phyloP scores from a whole-genome alignment of 176 grass and related monocot genomes.

The Rhynchospora tenuis region DNA sequence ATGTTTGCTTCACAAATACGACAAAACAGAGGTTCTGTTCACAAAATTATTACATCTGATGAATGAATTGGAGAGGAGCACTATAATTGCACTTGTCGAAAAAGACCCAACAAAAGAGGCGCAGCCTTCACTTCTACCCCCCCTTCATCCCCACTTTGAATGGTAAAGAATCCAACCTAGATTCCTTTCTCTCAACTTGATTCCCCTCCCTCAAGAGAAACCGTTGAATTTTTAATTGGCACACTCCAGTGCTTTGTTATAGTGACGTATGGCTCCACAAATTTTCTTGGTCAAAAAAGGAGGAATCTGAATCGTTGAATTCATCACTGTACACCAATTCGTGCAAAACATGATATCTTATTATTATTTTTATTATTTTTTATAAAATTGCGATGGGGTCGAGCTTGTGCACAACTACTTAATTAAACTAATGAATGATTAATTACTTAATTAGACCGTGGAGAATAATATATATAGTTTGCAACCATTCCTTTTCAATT shows the following conservation, averaged over 20 bases:
- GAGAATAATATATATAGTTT: not conserved
- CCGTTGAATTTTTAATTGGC: constrained; percentile 22
- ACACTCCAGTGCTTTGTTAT: not conserved
- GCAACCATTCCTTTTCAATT: not conserved
- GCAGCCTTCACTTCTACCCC: constrained; percentile 25
- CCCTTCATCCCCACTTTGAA: constrained; percentile 60
- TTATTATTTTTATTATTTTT: not conserved
- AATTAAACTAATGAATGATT: not conserved
- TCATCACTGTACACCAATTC: not conserved
- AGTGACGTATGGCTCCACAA: not conserved
- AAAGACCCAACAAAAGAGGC: constrained; percentile 34
- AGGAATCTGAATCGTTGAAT: constrained; percentile 7
- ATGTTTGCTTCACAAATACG: not conserved
- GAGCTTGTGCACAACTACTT: not conserved
- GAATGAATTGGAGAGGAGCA: constrained; percentile 28
- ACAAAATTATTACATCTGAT: not conserved
- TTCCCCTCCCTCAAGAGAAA: constrained; percentile 14
- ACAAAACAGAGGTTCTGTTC: not conserved
- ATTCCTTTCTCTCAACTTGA: constrained; percentile 32
- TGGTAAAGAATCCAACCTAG: constrained; percentile 58
- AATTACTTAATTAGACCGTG: not conserved
- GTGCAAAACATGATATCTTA: not conserved
- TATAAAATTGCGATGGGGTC: not conserved
- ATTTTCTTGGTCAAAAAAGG: not conserved
- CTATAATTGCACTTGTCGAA: constrained; percentile 52